Conservation (phyloP, 2,329 filamentous ascomycete genomes). For the Aspergillus persii region DNA sequence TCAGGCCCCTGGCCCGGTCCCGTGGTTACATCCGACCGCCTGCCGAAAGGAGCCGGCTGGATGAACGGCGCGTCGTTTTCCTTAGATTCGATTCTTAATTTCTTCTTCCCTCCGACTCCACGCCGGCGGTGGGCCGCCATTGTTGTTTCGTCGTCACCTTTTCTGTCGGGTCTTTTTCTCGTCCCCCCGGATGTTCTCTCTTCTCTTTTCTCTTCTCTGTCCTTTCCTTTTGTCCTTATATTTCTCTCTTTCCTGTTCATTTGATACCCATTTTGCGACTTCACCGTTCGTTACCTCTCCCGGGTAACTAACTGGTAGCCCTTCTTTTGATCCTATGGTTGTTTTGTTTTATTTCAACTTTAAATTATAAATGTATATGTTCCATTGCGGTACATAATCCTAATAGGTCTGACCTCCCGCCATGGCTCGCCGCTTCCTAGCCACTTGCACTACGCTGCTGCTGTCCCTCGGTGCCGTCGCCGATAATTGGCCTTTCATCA, state of each 20-base stretch:
- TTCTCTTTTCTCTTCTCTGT: neutral
- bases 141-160: neutral
- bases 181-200: neutral
- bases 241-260: neutral
- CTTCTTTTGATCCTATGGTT: neutral
- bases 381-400: neutral
- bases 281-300: neutral
- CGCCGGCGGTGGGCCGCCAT: neutral
- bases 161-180: neutral
- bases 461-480: slow-evolving; percentile 16
- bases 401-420: neutral
- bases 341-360: neutral
- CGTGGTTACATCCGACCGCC: neutral
- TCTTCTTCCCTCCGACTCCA: neutral
- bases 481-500: slow-evolving; percentile 20
- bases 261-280: neutral
- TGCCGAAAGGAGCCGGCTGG: neutral
- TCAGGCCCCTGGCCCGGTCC: neutral
- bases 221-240: neutral
- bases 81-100: neutral
- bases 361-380: neutral
- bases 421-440: slow-evolving; percentile 13
- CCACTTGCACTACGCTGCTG: slow-evolving; percentile 15
- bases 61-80: neutral
- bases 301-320: neutral